Base-by-base conservation (phyloP, 805 yeast genomes). In the Candida jianshihensis region DNA sequence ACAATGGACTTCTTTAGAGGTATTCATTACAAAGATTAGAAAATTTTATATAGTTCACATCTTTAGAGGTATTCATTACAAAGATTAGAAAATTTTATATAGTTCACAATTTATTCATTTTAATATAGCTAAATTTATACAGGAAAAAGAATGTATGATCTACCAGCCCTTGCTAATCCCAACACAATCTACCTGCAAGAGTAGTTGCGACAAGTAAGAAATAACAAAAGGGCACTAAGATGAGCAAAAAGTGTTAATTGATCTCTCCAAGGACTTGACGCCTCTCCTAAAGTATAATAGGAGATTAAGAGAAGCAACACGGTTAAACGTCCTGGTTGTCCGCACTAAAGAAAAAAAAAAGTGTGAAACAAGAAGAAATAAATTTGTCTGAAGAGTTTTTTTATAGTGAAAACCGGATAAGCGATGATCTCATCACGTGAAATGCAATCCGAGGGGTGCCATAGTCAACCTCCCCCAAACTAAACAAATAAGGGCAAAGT, bases 1-100 rank as follows among this genome's bases (percentile, higher is more conserved):
- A 78, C 89, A 46, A 88, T 89, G 94, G 96, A 89, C 59, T 86
- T 87, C 68, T 92, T 92, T 72, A 76, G 89, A 68, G 33, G 40
- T 6, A 44, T 52, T 20, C 57, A 54, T 34, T 53, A 53, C 42
- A 43, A 46, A 41, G n/a, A 19, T 13, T 22, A 31, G 24, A 33
- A 17, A 5, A 7, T 24, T n/a, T n/a, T n/a, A n/a, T n/a, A 8
- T 21, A 21, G 24, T 21, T 11, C 24, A 89, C 59, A 86, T 87
- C 68, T 92, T 92, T 72, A 76, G 89, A 68, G 33, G 40, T 6
- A 44, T 52, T 20, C 57, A 54, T 34, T 53, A 53, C 42, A 43
- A 46, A 41, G n/a, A 19, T 13, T 22, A 31, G 24, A 33, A 17
- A 5, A 7, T 24, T n/a, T n/a, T n/a, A n/a, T n/a, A 8, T 21